phyloP scores from a whole-genome alignment of 257 asterid genomes.

The Echites panduratus region DNA sequence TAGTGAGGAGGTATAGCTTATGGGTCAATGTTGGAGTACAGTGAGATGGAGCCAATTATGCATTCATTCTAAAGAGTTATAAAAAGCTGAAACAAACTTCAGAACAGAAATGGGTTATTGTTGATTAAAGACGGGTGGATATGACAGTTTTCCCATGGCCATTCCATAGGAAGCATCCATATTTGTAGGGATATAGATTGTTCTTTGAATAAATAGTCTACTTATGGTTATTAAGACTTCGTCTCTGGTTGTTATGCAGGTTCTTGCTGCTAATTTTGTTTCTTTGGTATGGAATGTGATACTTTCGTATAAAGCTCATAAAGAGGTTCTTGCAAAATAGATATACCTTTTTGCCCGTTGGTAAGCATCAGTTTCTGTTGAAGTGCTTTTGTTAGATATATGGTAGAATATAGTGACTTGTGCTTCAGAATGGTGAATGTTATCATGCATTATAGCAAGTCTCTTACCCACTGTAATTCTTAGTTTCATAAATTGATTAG shows the following conservation, averaged over 20 bases:
- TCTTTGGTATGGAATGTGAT: slow-evolving; percentile 77
- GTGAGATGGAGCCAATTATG: background rate
- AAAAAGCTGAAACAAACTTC: background rate
- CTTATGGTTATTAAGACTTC: slow-evolving; percentile 1
- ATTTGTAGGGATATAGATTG: background rate
- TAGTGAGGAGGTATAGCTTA: background rate
- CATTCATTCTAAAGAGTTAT: background rate
- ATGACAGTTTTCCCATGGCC: background rate
- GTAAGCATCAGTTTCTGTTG: background rate
- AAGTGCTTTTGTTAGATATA: background rate
- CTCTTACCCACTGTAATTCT: background rate
- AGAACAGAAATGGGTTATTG: background rate
- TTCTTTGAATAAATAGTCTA: background rate
- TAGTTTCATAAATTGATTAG: background rate
- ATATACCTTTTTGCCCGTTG: slow-evolving; percentile 19
- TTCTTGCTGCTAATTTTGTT: slow-evolving; percentile 79
- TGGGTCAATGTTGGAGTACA: background rate
- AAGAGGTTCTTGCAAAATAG: slow-evolving; percentile 61
- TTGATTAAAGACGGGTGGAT: background rate
- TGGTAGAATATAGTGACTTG: too few relatives aligned
- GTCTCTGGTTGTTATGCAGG: slow-evolving; percentile 38
- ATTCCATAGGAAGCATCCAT: background rate
- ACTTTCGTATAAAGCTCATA: slow-evolving; percentile 87
- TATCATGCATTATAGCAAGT: too few relatives aligned
- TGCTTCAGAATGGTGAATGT: too few relatives aligned